phyloP scores from a whole-genome alignment of 1,284 basidiomycete species.

The Boletus albobrunnescens region DNA sequence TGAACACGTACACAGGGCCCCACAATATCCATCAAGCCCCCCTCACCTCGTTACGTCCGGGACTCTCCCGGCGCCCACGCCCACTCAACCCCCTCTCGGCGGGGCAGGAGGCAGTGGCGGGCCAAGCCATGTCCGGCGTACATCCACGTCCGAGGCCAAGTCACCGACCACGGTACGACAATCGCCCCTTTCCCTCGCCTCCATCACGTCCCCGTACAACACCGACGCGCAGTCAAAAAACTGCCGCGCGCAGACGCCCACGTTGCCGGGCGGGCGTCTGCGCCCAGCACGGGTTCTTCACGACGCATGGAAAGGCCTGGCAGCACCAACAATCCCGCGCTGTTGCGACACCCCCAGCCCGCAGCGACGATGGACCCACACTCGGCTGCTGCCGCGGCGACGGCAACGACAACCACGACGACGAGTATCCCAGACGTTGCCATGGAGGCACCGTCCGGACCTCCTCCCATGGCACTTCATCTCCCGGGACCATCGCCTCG shows the following conservation, averaged over 20 bases:
- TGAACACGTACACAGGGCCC: slow-evolving; percentile 24
- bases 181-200: slow-evolving; percentile 31
- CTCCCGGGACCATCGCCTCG: slow-evolving; percentile 28
- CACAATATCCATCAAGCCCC: slow-evolving; percentile 28
- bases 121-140: slow-evolving; percentile 26
- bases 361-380: slow-evolving; percentile 23
- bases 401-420: slow-evolving; percentile 15
- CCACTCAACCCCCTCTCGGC: slow-evolving; percentile 14
- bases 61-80: slow-evolving; percentile 12
- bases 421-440: slow-evolving; percentile 24
- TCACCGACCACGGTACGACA: slow-evolving; percentile 31
- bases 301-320: slow-evolving; percentile 34
- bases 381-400: neutral
- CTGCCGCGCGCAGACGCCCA: slow-evolving; percentile 49
- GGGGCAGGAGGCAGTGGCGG: slow-evolving; percentile 12
- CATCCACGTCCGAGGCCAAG: slow-evolving; percentile 28
- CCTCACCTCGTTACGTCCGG: slow-evolving; percentile 28
- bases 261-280: slow-evolving; percentile 50
- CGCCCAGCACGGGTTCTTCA: slow-evolving; percentile 33
- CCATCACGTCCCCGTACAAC: slow-evolving; percentile 34
- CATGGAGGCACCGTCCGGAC: slow-evolving; percentile 29
- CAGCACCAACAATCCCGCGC: slow-evolving; percentile 10
- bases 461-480: slow-evolving; percentile 26
- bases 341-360: slow-evolving; percentile 23
- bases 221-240: slow-evolving; percentile 48